Base-by-base conservation (phyloP, 2,329 filamentous ascomycete species). In the Pezicula neosporulosa region DNA sequence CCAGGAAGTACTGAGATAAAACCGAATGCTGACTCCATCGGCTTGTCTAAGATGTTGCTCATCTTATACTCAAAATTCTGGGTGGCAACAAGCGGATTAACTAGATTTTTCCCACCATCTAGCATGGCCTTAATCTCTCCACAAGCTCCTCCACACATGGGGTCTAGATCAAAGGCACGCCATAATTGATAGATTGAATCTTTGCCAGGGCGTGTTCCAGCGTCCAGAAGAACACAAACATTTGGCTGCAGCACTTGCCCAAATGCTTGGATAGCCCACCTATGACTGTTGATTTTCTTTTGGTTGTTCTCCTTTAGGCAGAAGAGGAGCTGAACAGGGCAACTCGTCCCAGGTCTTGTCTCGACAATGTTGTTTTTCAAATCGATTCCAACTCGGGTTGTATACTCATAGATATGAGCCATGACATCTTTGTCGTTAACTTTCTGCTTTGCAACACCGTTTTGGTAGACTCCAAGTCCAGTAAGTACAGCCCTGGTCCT, bases 321-420 rank as follows among this genome's bases (percentile, higher is more conserved):
- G 53, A 61, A 61, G 3, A 62, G 51, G 30, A 62, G 39, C 42
- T 62, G 60, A 4, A 60, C 56, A 3, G 60, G 59, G 37, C 21
- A 41, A 96, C 89, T 59, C 96, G 96, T 41, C 91, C 93, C 77
- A 96, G 93, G 92, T 37, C 96, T 81, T 4, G 90, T 96, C 63
- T 83, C 85, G 12, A 90, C 81, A 66, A 87, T 84, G 63, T 96
- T 90, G 62, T 93, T 90, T 49, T 86, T 85, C 3, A 93, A 91
- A 21, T 91, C 87, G 65, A 97, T 93, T 49, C 97, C 86, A 77
- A 78, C 66, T 53, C 78, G 75, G 1, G 76, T 78, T 3, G 76
- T 78, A 55, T 78, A 78, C 58, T 80, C 84, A 72, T 86, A 87
- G 53, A 87, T 83, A 68, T 87, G 84, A 6, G 84, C 84, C n/a